Percentiles rank a stretch among this genome's conserved stretches.
Evolutionary conservation across 78 protist genomes (phyloP).

Genomic region (Dictyostelium intermedium): DNA sequence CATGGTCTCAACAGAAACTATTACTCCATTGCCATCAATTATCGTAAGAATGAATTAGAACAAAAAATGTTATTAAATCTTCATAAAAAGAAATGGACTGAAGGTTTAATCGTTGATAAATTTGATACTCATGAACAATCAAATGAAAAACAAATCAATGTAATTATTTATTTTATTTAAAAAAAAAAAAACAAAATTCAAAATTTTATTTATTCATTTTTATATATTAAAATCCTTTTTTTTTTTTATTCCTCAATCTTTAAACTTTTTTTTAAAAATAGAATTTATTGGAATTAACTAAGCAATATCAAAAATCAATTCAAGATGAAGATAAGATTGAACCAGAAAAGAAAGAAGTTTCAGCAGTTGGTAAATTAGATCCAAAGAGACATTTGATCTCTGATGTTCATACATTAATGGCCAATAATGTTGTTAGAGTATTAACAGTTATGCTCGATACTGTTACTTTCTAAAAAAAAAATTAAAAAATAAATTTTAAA

Average conservation of each 20-base stretch:
- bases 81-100: slow-evolving; percentile 96
- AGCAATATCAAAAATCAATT: slow-evolving; percentile 77
- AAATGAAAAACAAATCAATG: slow-evolving; percentile 89
- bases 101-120: slow-evolving; percentile 90
- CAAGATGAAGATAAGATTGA: slow-evolving; percentile 91
- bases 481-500: neutral
- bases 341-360: slow-evolving; percentile 87
- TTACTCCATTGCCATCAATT: slow-evolving; percentile 97
- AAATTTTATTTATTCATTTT: slow-evolving; percentile 2
- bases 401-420: slow-evolving; percentile 93
- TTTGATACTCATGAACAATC: slow-evolving; percentile 86
- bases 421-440: slow-evolving; percentile 94
- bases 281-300: slow-evolving; percentile 20
- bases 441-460: slow-evolving; percentile 98
- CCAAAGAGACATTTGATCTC: slow-evolving; percentile 94
- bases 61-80: slow-evolving; percentile 97
- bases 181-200: neutral
- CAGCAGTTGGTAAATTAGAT: slow-evolving; percentile 87
- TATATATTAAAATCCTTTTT: neutral
- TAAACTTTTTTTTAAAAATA: neutral
- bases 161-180: neutral
- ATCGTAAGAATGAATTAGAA: slow-evolving; percentile 99
- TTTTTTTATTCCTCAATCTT: neutral
- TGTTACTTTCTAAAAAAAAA: slow-evolving; percentile 89
- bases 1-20: slow-evolving; percentile 99